A percentile compares a stretch with the other conserved stretches of the same genome.
These are phyloP conservation scores for Paratinospora sagittata DNA, from an alignment of 164 flowering plant species.

Conservation along the genomic window DNA sequence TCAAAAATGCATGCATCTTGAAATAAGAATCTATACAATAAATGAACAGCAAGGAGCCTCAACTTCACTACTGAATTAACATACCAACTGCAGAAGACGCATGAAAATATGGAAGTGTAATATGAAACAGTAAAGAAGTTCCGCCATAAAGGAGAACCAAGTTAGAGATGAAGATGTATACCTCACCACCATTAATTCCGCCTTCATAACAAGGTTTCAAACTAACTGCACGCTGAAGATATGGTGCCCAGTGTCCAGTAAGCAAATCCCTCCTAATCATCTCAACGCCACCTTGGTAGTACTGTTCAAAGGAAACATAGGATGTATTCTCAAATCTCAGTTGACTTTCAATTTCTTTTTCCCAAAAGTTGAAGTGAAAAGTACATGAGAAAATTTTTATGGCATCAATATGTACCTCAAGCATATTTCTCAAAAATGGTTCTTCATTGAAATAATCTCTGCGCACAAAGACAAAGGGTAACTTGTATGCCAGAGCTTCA, in stretches of 20 bases:
- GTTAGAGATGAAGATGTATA: slow-evolving; percentile 17
- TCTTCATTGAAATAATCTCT: slow-evolving; percentile 98
- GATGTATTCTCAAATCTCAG: background rate
- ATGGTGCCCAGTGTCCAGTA: slow-evolving; percentile 87
- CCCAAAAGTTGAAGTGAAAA: slow-evolving; percentile 6
- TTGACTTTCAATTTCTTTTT: slow-evolving; percentile 1
- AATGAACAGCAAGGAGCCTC: too few species aligned
- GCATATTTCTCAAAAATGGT: slow-evolving; percentile 94
- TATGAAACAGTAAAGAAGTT: background rate
- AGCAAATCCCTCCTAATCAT: slow-evolving; percentile 95
- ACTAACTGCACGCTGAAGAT: slow-evolving; percentile 85
- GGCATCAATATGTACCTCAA: slow-evolving; percentile 55
- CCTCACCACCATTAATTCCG: slow-evolving; percentile 95
- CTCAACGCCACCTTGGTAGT: slow-evolving; percentile 90
- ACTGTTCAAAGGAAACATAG: slow-evolving; percentile 31
- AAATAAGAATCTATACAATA: background rate
- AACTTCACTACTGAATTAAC: background rate
- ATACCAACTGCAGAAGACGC: background rate
- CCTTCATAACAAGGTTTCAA: slow-evolving; percentile 90
- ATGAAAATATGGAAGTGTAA: too few species aligned
- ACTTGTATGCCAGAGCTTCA: slow-evolving; percentile 87
- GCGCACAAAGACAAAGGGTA: slow-evolving; percentile 92
- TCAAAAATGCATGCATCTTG: background rate
- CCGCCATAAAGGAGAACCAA: background rate
- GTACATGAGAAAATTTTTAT: background rate